These are phyloP conservation scores for Podospora appendiculata DNA, from an alignment of 495 filamentous ascomycete genomes.

Conservation along the genomic window DNA sequence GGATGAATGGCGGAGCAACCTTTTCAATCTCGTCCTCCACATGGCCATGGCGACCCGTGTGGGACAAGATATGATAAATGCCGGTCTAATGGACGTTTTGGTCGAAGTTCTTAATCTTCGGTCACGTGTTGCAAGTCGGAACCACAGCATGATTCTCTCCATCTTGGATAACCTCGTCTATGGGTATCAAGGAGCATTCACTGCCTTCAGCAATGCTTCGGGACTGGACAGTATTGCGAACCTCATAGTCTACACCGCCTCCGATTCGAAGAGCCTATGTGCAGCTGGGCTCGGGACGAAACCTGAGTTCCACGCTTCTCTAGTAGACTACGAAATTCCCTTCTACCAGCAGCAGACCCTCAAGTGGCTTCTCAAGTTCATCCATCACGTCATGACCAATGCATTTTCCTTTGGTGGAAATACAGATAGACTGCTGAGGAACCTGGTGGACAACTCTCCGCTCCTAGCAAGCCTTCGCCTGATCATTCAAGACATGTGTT, in stretches of 20 bases:
- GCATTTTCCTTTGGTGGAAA: constrained; percentile 59
- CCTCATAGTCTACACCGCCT: constrained; percentile 72
- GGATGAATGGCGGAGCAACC: constrained; percentile 82
- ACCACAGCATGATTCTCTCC: constrained; percentile 68
- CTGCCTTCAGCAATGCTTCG: constrained; percentile 65
- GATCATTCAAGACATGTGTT: constrained; percentile 68
- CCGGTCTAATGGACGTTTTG: constrained; percentile 80
- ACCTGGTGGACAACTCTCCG: constrained; percentile 86
- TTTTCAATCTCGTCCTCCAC: constrained; percentile 73
- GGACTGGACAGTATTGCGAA: constrained; percentile 83
- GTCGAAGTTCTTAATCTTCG: constrained; percentile 83
- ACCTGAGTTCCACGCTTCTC: constrained; percentile 64
- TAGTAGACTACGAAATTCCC: constrained; percentile 86
- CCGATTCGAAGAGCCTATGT: constrained; percentile 57
- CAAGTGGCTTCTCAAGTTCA: constrained; percentile 90
- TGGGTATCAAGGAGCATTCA: constrained; percentile 70
- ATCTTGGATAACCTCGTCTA: constrained; percentile 86
- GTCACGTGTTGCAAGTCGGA: constrained; percentile 72
- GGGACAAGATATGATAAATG: constrained; percentile 68
- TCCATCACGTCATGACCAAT: constrained; percentile 89
- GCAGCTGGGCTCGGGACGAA: constrained; percentile 65
- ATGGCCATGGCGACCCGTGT: constrained; percentile 65
- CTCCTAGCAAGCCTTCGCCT: constrained; percentile 68
- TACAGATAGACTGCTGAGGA: constrained; percentile 81
- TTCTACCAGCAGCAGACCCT: constrained; percentile 87